phyloP scores from a whole-genome alignment of 1,284 basidiomycete species.

The Tilletia horrida region DNA sequence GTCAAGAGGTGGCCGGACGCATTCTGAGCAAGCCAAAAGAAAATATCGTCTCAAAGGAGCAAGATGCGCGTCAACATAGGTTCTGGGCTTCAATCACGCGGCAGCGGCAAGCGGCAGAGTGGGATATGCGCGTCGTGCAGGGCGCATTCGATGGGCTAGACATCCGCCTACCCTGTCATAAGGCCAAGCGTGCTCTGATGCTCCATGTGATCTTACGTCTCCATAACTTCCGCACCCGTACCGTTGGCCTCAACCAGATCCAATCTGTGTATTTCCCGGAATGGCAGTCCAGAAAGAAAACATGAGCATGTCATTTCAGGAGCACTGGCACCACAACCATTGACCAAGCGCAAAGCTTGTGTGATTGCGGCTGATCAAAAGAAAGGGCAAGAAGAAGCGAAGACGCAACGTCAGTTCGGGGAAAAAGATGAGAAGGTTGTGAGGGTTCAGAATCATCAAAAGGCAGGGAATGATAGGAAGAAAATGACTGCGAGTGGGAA shows the following conservation, averaged over 20 bases:
- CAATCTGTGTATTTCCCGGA: background rate
- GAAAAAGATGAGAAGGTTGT: too few species aligned
- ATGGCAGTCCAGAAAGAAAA: background rate
- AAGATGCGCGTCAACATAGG: background rate
- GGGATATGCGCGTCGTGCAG: background rate
- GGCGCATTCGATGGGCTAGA: background rate
- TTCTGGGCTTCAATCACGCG: background rate
- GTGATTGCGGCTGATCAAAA: too few species aligned
- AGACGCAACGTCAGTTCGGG: too few species aligned
- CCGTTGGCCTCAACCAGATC: background rate
- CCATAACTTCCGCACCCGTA: background rate
- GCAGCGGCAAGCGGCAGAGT: background rate
- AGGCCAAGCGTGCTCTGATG: background rate
- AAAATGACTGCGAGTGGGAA: too few species aligned
- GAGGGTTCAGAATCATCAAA: too few species aligned
- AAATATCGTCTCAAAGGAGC: background rate
- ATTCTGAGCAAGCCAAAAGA: background rate
- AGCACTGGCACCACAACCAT: too few species aligned
- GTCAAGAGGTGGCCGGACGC: background rate
- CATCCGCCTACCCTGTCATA: background rate
- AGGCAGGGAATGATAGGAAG: too few species aligned
- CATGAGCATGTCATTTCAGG: too few species aligned
- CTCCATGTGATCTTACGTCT: background rate
- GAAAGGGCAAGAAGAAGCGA: too few species aligned
- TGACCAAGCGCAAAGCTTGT: too few species aligned